These are phyloP conservation scores for Ceratocystis ficicola DNA, from an alignment of 2,329 filamentous ascomycete species.

Conservation along the genomic window DNA sequence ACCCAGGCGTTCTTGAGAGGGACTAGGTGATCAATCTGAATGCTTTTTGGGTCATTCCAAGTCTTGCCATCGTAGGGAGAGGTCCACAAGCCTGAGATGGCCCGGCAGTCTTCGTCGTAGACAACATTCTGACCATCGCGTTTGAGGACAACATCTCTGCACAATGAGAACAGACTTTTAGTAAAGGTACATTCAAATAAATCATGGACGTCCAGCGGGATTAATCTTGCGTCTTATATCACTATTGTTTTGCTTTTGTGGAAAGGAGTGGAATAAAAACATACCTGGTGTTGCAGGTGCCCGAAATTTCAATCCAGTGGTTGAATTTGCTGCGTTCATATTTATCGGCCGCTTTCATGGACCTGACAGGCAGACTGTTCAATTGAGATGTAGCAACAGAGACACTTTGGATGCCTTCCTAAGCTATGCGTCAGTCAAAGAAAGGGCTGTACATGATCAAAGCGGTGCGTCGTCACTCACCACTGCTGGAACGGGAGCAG, in stretches of 20 bases:
- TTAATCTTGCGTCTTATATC: background rate
- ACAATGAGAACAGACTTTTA: background rate
- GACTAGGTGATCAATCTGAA: slow-evolving; percentile 78
- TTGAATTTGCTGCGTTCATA: slow-evolving; percentile 60
- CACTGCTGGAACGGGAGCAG: slow-evolving; percentile 26
- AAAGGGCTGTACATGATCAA: background rate
- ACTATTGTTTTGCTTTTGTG: too few species aligned
- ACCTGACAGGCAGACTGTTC: slow-evolving; percentile 44
- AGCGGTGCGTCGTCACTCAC: background rate
- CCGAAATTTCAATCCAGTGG: slow-evolving; percentile 55
- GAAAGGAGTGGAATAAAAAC: slow-evolving; percentile 7
- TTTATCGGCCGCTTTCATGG: slow-evolving; percentile 40
- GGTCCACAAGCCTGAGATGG: slow-evolving; percentile 55
- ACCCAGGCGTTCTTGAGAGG: slow-evolving; percentile 73
- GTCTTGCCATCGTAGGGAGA: slow-evolving; percentile 62
- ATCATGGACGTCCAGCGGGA: background rate
- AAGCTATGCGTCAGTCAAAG: background rate
- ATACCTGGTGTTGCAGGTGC: slow-evolving; percentile 55
- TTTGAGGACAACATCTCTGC: slow-evolving; percentile 54
- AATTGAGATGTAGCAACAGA: slow-evolving; percentile 47
- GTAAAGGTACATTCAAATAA: background rate
- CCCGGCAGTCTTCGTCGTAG: slow-evolving; percentile 45
- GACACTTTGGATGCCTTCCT: slow-evolving; percentile 51
- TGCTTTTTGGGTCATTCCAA: slow-evolving; percentile 54
- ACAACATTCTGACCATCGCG: slow-evolving; percentile 58